These are phyloP conservation scores for Chaetomium tenue DNA, from an alignment of 495 filamentous ascomycete genomes.

Conservation along the genomic window DNA sequence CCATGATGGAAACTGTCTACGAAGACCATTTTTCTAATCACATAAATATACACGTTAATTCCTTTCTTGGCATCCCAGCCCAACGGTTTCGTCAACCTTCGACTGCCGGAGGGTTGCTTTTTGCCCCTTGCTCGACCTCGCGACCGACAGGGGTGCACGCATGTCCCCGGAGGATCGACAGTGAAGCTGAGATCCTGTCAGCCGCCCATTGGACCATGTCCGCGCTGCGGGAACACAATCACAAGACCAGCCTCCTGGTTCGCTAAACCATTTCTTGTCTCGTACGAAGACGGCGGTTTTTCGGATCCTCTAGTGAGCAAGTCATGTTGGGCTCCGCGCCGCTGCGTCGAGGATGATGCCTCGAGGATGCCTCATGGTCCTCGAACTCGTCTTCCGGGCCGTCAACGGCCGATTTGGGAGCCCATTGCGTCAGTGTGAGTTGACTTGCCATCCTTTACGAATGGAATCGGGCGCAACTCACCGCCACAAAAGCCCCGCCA, in stretches of 20 bases:
- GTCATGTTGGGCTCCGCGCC: background rate
- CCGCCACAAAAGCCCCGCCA: slow-evolving; percentile 11
- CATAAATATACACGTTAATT: background rate
- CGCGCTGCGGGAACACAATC: slow-evolving; percentile 11
- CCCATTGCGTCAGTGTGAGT: slow-evolving; percentile 6
- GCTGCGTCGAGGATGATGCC: background rate
- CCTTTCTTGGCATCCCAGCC: background rate
- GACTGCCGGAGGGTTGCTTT: background rate
- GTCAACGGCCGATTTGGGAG: background rate
- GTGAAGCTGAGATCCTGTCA: slow-evolving; percentile 2
- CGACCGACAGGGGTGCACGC: background rate
- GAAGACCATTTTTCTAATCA: background rate
- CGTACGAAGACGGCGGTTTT: no score
- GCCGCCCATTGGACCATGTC: slow-evolving; percentile 10
- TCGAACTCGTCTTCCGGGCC: background rate
- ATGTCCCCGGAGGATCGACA: slow-evolving; percentile 8
- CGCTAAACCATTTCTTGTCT: background rate
- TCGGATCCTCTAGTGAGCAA: background rate
- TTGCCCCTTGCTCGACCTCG: background rate
- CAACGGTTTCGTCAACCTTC: background rate
- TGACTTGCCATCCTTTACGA: background rate
- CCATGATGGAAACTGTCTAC: background rate
- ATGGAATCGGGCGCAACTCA: background rate
- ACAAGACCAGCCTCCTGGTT: slow-evolving; percentile 5
- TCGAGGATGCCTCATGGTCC: background rate